Percentiles rank a stretch among this genome's conserved stretches.
Evolutionary conservation across 192 early-diverging fungal genomes (phyloP).

Genomic region (Umbelopsis ramanniana): DNA sequence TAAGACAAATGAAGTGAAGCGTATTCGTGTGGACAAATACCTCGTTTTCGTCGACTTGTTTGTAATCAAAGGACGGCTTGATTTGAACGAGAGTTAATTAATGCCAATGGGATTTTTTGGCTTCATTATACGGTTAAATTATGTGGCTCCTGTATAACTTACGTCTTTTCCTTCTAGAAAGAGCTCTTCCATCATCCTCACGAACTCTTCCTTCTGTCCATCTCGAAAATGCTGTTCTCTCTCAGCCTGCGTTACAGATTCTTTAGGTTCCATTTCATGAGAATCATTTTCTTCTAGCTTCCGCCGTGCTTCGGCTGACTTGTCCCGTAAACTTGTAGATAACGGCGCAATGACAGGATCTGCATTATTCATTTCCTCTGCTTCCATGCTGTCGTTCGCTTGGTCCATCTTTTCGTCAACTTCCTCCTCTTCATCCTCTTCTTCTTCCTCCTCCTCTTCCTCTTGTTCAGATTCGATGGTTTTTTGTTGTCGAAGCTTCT

Average conservation of each 20-base stretch:
- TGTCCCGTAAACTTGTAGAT: not conserved
- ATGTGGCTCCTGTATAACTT: slow-evolving; percentile 11
- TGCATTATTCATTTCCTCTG: not conserved
- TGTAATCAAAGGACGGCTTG: slow-evolving; percentile 45
- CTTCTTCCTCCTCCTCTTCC: slow-evolving; percentile 47
- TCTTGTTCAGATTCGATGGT: slow-evolving; percentile 39
- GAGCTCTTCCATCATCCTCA: slow-evolving; percentile 44
- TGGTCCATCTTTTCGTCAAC: slow-evolving; percentile 10
- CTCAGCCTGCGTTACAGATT: slow-evolving; percentile 17
- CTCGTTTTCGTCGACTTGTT: slow-evolving; percentile 43
- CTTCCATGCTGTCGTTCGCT: not conserved
- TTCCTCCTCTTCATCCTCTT: slow-evolving; percentile 28
- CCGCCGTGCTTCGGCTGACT: slow-evolving; percentile 1
- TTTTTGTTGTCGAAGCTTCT: slow-evolving; percentile 29
- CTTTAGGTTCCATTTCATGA: not conserved
- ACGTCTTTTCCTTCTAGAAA: slow-evolving; percentile 48
- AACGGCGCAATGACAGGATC: not conserved
- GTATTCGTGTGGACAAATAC: slow-evolving; percentile 8
- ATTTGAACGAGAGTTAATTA: not conserved
- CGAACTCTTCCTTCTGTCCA: slow-evolving; percentile 36
- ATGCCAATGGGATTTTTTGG: not conserved
- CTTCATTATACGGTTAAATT: not conserved
- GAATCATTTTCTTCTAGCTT: not conserved
- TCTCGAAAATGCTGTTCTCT: slow-evolving; percentile 29
- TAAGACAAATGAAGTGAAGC: not conserved